Evolutionary conservation across 352 stramenopile species (phyloP).

Genomic region (Globisporangium carolinianum): DNA sequence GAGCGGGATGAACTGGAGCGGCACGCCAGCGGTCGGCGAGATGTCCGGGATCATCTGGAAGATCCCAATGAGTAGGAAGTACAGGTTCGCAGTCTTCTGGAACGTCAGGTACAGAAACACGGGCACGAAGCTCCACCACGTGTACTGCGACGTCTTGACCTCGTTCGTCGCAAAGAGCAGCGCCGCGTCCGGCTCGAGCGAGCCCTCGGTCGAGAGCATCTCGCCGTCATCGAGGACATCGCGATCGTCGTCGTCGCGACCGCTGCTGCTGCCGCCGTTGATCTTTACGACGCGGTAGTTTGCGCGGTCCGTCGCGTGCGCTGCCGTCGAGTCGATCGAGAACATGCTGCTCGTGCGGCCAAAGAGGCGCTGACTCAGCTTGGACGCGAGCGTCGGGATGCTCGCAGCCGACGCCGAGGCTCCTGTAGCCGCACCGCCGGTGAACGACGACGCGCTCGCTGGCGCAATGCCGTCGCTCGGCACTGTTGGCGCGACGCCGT

Average conservation of each 20-base stretch:
- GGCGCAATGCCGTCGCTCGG: slow-evolving; percentile 3
- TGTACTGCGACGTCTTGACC: slow-evolving; percentile 84
- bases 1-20: slow-evolving; percentile 78
- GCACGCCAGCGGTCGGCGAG: slow-evolving; percentile 72
- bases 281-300: slow-evolving; percentile 74
- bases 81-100: slow-evolving; percentile 85
- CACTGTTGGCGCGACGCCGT: background rate
- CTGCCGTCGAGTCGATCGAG: slow-evolving; percentile 44
- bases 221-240: too few relatives aligned
- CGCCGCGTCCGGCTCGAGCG: slow-evolving; percentile 16
- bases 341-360: slow-evolving; percentile 49
- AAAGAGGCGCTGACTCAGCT: slow-evolving; percentile 22
- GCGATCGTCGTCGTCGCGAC: background rate
- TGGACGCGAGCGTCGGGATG: slow-evolving; percentile 21
- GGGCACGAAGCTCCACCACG: slow-evolving; percentile 84
- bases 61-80: slow-evolving; percentile 86
- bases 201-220: slow-evolving; percentile 14
- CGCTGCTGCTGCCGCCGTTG: slow-evolving; percentile 28
- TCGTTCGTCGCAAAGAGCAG: slow-evolving; percentile 66
- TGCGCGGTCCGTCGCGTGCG: slow-evolving; percentile 14
- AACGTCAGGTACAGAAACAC: slow-evolving; percentile 86
- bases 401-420: background rate
- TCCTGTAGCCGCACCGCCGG: background rate
- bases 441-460: slow-evolving; percentile 11
- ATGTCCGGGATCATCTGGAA: slow-evolving; percentile 84